Percentiles rank a stretch among this genome's conserved stretches.
These are phyloP conservation scores for Hirsutella thompsonii DNA, from an alignment of 2,329 filamentous ascomycete genomes.

Conservation along the genomic window DNA sequence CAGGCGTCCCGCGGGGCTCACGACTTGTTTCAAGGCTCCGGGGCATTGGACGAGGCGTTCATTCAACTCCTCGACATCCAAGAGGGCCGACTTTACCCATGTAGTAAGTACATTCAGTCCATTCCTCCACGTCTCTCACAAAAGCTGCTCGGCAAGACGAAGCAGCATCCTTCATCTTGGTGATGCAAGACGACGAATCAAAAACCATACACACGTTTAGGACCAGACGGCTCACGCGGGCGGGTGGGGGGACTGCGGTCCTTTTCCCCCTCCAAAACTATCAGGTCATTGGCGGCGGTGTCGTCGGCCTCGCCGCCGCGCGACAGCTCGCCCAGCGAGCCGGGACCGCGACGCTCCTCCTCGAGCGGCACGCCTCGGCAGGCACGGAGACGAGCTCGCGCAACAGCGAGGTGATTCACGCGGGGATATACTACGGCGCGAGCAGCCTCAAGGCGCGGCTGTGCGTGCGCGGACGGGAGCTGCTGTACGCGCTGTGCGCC, in stretches of 20 bases:
- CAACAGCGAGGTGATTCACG: conserved; percentile 95
- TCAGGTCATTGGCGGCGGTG: conserved; percentile 45
- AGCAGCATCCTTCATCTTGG: no score
- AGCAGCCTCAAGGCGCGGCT: conserved; percentile 68
- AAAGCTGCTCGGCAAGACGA: no score
- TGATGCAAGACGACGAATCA: no score
- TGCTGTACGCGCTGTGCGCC: conserved; percentile 69
- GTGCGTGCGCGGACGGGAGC: conserved; percentile 63
- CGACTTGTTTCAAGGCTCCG: not conserved
- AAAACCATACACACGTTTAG: no score
- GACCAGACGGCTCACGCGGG: no score
- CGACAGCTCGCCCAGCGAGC: conserved; percentile 54
- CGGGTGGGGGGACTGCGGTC: no score
- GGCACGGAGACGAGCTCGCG: conserved; percentile 82
- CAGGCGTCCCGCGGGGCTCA: not conserved
- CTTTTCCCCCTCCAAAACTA: conserved; percentile 3
- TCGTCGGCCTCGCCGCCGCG: conserved; percentile 71
- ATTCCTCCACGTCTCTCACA: not conserved
- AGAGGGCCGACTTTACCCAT: conserved; percentile 30
- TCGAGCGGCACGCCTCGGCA: conserved; percentile 64
- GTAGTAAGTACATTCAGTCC: conserved; percentile 17
- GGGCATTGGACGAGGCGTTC: conserved; percentile 5
- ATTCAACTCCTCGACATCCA: conserved; percentile 23
- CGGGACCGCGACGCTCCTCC: conserved; percentile 55
- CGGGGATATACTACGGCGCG: conserved; percentile 78